Evolutionary conservation across 164 flowering plant genomes (phyloP).

Genomic region (Warburgia ugandensis): DNA sequence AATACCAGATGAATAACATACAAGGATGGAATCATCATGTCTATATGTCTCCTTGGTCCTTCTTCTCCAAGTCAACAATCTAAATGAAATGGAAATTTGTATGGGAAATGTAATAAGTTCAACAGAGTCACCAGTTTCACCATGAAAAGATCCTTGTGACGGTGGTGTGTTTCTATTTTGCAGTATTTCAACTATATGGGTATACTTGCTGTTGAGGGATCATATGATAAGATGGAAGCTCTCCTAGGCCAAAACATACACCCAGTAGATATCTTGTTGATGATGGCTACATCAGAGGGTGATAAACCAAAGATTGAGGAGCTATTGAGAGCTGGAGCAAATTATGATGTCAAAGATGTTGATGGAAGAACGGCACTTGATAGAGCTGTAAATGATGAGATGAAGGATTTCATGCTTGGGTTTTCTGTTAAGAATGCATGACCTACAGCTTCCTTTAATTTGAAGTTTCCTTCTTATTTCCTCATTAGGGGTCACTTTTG

Average conservation of each 20-base stretch:
- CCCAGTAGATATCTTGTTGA: conserved; percentile 76
- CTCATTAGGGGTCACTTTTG: no score
- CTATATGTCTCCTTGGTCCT: no score
- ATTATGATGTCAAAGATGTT: conserved; percentile 54
- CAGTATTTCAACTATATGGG: conserved; percentile 98
- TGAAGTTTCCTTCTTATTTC: no score
- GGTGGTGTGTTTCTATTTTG: conserved; percentile 13
- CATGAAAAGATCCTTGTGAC: no score
- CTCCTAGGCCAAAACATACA: conserved; percentile 69
- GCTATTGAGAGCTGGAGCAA: conserved; percentile 79
- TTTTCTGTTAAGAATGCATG: conserved; percentile 44
- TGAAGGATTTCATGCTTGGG: conserved; percentile 57
- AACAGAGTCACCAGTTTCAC: no score
- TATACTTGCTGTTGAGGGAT: conserved; percentile 91
- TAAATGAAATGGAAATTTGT: no score
- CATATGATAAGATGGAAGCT: conserved; percentile 88
- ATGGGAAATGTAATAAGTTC: no score
- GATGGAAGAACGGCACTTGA: conserved; percentile 89
- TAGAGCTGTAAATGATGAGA: conserved; percentile 56
- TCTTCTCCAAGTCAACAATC: no score
- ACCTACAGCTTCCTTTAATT: no score
- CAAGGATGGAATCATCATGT: no score
- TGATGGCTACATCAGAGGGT: conserved; percentile 88
- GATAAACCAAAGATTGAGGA: conserved; percentile 90
- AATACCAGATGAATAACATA: no score